Evolutionary conservation across 75 land plant genomes (phyloP).

Genomic region (Sequoiadendron giganteum): DNA sequence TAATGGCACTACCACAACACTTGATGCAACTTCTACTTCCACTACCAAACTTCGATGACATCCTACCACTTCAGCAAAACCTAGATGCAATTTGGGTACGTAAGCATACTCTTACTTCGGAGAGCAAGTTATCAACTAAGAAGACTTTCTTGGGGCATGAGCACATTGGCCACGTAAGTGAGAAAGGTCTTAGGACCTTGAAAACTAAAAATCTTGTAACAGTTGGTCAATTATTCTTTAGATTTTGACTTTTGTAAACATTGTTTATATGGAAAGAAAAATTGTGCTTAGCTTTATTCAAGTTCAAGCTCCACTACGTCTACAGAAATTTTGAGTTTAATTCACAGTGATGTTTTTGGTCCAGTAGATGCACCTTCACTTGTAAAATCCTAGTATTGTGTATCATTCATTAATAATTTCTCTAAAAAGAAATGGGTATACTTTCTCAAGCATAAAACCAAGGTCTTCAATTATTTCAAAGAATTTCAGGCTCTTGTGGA

Average conservation of each 20-base stretch:
- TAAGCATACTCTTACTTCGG: not conserved
- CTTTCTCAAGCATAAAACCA: not conserved
- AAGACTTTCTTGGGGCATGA: not conserved
- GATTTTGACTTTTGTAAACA: not conserved
- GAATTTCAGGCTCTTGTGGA: not conserved
- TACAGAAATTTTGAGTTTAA: not conserved
- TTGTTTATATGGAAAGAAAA: not conserved
- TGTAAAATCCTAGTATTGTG: not conserved
- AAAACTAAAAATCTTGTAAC: not conserved
- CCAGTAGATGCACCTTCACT: not conserved
- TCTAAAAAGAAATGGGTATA: not conserved
- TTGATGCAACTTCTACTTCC: no score
- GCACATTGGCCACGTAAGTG: not conserved
- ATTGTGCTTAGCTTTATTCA: not conserved
- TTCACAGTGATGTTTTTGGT: not conserved
- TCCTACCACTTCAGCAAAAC: no score
- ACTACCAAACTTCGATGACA: no score
- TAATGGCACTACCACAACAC: no score
- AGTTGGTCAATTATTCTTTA: not conserved
- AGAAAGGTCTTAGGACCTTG: not conserved
- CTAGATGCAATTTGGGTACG: no score
- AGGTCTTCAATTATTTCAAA: not conserved
- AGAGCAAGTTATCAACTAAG: not conserved
- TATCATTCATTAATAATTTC: not conserved
- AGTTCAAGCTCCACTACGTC: not conserved